A percentile compares a stretch with the other conserved stretches of the same genome.
Evolutionary conservation across 1,139 yeast genomes (phyloP).

Genomic region (Sugiyamaella neomexicana): DNA sequence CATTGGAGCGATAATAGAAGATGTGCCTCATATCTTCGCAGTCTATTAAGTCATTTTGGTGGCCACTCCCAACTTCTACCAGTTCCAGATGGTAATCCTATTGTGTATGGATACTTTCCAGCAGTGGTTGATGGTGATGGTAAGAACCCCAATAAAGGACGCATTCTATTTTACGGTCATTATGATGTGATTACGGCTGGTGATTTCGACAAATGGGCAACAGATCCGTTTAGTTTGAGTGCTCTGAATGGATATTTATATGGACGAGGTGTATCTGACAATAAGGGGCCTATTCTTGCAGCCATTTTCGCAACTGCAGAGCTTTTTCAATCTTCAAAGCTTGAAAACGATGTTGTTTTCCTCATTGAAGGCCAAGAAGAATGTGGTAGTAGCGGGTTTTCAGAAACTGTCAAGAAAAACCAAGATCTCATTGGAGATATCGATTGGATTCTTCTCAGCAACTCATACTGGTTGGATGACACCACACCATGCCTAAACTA

Average conservation of each 20-base stretch:
- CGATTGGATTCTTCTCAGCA: slow-evolving; percentile 87
- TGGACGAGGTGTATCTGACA: slow-evolving; percentile 93
- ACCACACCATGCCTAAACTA: slow-evolving; percentile 86
- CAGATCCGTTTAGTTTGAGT: slow-evolving; percentile 74
- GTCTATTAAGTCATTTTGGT: slow-evolving; percentile 66
- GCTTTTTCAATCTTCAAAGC: slow-evolving; percentile 51
- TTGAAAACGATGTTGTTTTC: slow-evolving; percentile 75
- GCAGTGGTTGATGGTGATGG: slow-evolving; percentile 38
- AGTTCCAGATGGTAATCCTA: slow-evolving; percentile 74
- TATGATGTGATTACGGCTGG: slow-evolving; percentile 86
- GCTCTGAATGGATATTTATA: slow-evolving; percentile 83
- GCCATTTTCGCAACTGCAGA: slow-evolving; percentile 87
- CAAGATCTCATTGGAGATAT: slow-evolving; percentile 60
- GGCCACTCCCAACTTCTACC: slow-evolving; percentile 74
- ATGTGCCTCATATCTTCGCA: slow-evolving; percentile 76
- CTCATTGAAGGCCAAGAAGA: slow-evolving; percentile 95
- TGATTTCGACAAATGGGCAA: slow-evolving; percentile 60
- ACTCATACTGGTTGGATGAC: slow-evolving; percentile 94
- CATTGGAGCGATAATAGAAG: slow-evolving; percentile 78
- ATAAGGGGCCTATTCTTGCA: slow-evolving; percentile 92
- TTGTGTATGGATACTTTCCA: slow-evolving; percentile 71
- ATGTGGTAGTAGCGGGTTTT: slow-evolving; percentile 85
- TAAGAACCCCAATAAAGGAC: slow-evolving; percentile 10
- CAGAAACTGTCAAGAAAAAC: slow-evolving; percentile 56
- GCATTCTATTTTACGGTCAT: slow-evolving; percentile 87